Evolutionary conservation across 345 rosid genomes (phyloP).

Genomic region (Reutealis trisperma): DNA sequence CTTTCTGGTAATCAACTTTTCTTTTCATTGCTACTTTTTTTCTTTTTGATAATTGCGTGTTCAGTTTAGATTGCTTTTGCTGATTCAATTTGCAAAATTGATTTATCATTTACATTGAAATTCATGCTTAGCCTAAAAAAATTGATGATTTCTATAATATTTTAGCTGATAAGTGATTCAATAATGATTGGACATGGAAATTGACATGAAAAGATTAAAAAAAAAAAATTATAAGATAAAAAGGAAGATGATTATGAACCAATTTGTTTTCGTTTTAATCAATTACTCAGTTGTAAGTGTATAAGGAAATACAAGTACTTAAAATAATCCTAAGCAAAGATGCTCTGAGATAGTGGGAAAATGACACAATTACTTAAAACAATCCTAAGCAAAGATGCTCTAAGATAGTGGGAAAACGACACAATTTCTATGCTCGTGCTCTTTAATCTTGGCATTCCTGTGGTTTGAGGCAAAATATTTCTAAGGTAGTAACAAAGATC

Average conservation of each 20-base stretch:
- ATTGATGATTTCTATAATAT: not conserved
- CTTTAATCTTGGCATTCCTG: not conserved
- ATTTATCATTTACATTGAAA: not conserved
- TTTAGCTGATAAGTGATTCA: not conserved
- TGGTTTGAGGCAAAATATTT: not conserved
- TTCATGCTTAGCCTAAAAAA: not conserved
- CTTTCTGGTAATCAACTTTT: too few species aligned
- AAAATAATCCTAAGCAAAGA: not conserved
- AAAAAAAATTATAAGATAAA: not conserved
- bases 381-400: not conserved
- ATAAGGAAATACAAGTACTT: not conserved
- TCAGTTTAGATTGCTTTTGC: not conserved
- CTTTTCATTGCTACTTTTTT: too few species aligned
- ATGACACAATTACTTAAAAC: not conserved
- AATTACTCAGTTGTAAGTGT: not conserved
- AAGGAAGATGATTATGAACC: not conserved
- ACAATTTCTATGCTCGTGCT: not conserved
- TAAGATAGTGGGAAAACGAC: not conserved
- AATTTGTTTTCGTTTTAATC: not conserved
- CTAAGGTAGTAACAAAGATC: not conserved
- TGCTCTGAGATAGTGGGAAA: not conserved
- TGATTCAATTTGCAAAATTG: not conserved
- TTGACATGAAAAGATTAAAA: not conserved
- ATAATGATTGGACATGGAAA: not conserved
- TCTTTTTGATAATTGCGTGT: too few species aligned